phyloP scores from a whole-genome alignment of 2,329 filamentous ascomycete genomes.

The Zymoseptoria pseudotritici region DNA sequence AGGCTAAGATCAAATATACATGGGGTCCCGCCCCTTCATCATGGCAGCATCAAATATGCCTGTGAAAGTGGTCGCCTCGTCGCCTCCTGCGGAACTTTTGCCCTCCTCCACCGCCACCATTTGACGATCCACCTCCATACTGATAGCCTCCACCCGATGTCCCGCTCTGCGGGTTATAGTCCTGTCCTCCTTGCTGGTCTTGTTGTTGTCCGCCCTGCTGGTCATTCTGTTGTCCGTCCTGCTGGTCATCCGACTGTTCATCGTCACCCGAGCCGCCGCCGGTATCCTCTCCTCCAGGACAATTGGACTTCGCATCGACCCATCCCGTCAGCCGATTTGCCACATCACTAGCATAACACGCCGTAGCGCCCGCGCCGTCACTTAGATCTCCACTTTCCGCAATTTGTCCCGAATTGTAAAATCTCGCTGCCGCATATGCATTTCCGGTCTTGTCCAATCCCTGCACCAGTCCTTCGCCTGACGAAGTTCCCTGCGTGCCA shows the following conservation, averaged over 20 bases:
- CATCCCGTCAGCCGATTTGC: conserved; percentile 42
- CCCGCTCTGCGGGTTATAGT: neutral
- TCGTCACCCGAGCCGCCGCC: neutral
- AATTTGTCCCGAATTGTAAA: conserved; percentile 33
- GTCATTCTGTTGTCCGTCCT: neutral
- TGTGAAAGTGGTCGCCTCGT: neutral
- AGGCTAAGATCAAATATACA: too few relatives aligned
- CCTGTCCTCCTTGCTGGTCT: neutral
- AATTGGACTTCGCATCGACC: neutral
- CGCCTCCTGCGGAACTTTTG: neutral
- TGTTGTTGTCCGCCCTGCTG: neutral
- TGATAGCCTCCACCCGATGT: neutral
- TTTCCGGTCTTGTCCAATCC: conserved; percentile 28
- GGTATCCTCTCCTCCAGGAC: neutral
- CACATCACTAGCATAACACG: conserved; percentile 47
- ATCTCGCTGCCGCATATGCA: conserved; percentile 38
- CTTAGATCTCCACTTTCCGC: conserved; percentile 2
- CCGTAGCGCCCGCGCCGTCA: conserved; percentile 41
- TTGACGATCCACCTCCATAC: neutral
- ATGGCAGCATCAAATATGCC: too few relatives aligned
- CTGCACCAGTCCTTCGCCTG: conserved; percentile 38
- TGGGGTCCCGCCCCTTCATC: too few relatives aligned
- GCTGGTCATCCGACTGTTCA: neutral
- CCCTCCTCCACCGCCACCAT: neutral
- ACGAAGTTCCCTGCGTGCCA: conserved; percentile 36